Conservation (phyloP, 2,329 filamentous ascomycete genomes). For the Gnomoniopsis smithogilvyi region DNA sequence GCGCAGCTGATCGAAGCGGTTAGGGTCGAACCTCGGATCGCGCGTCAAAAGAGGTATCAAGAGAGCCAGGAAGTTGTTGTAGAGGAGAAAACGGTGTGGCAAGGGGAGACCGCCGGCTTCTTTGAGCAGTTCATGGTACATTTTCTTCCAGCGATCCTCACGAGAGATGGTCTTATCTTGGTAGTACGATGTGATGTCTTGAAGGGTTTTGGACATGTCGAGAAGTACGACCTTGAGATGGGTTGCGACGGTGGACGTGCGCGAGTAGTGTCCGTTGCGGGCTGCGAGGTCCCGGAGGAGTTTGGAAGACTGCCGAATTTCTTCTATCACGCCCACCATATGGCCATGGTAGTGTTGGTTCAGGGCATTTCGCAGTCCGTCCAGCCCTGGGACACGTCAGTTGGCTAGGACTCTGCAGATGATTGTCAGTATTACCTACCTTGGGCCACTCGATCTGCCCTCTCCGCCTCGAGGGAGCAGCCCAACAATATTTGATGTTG, state of each 20-base stretch:
- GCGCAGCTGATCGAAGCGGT: constrained; percentile 47
- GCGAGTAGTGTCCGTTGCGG: constrained; percentile 46
- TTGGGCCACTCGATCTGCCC: constrained; percentile 43
- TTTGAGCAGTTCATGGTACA: constrained; percentile 54
- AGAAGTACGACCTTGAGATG: constrained; percentile 56
- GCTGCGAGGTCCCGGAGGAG: constrained; percentile 54
- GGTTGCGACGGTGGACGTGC: constrained; percentile 49
- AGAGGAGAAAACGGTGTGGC: constrained; percentile 51
- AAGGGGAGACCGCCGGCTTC: constrained; percentile 50
- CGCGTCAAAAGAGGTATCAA: constrained; percentile 49
- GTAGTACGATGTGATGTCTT: constrained; percentile 50
- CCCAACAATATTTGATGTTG: constrained; percentile 41
- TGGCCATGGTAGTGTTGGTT: constrained; percentile 42
- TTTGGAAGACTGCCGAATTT: constrained; percentile 40
- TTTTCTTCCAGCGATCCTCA: constrained; percentile 53
- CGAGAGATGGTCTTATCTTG: constrained; percentile 46
- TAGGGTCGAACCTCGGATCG: constrained; percentile 53
- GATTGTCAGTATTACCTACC: background rate
- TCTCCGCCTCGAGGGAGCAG: constrained; percentile 53
- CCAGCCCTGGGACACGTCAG: constrained; percentile 32
- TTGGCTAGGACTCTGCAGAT: background rate
- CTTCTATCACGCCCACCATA: constrained; percentile 44
- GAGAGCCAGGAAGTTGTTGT: constrained; percentile 50
- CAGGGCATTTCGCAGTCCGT: constrained; percentile 45
- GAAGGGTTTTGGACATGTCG: constrained; percentile 48